Evolutionary conservation across 108 stramenopile genomes (phyloP).

Genomic region (Conticribra guillardii): DNA sequence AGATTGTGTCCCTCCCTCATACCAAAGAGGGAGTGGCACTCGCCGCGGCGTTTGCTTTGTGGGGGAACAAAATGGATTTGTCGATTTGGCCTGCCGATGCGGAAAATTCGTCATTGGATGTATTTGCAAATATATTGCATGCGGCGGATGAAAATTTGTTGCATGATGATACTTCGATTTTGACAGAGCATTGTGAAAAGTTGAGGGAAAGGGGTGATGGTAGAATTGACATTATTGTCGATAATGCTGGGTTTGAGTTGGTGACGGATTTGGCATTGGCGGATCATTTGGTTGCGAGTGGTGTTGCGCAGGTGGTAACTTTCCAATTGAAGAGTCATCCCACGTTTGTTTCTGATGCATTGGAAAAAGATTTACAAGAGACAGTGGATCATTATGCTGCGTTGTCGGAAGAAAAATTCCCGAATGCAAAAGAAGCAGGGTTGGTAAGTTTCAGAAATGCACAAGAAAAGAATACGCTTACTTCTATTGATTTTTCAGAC

Average conservation of each 20-base stretch:
- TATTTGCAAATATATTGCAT: slow-evolving; percentile 80
- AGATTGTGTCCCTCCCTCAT: slow-evolving; percentile 56
- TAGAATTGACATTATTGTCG: slow-evolving; percentile 92
- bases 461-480: too few relatives aligned
- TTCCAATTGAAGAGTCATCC: slow-evolving; percentile 96
- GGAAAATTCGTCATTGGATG: slow-evolving; percentile 58
- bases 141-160: slow-evolving; percentile 82
- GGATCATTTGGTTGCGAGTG: slow-evolving; percentile 84
- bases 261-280: slow-evolving; percentile 92
- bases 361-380: slow-evolving; percentile 87
- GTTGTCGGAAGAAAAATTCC: slow-evolving; percentile 52
- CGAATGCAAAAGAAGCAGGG: slow-evolving; percentile 75
- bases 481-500: too few relatives aligned
- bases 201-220: slow-evolving; percentile 73
- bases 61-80: slow-evolving; percentile 98
- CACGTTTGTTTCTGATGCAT: slow-evolving; percentile 95
- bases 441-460: too few relatives aligned
- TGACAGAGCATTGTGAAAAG: slow-evolving; percentile 63
- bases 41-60: slow-evolving; percentile 79
- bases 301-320: slow-evolving; percentile 77
- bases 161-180: slow-evolving; percentile 83
- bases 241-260: slow-evolving; percentile 97
- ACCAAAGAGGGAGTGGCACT: slow-evolving; percentile 64
- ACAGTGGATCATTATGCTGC: slow-evolving; percentile 77
- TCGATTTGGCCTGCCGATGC: slow-evolving; percentile 93